A percentile compares a stretch with the other conserved stretches of the same genome.
Conservation (phyloP, 495 filamentous ascomycete genomes). For the Trichoderma reesei region DNA sequence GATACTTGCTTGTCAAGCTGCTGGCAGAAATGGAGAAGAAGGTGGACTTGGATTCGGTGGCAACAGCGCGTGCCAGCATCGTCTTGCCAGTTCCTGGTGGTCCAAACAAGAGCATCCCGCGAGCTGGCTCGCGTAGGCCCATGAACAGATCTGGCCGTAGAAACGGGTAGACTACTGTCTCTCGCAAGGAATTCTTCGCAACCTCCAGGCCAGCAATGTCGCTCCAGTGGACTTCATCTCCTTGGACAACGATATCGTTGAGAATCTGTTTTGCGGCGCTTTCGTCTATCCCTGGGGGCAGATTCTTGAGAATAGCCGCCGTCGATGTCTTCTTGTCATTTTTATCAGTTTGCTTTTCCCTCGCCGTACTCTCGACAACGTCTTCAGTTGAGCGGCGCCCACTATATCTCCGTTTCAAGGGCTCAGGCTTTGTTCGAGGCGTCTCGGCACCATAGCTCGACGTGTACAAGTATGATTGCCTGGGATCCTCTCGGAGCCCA, state of each 20-base stretch:
- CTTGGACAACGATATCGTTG: slow-evolving; percentile 91
- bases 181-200: slow-evolving; percentile 87
- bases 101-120: slow-evolving; percentile 94
- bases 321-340: slow-evolving; percentile 27
- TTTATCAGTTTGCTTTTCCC: not conserved
- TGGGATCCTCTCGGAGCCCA: not conserved
- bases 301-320: slow-evolving; percentile 53
- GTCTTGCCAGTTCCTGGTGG: slow-evolving; percentile 97
- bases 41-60: slow-evolving; percentile 87
- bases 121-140: slow-evolving; percentile 85
- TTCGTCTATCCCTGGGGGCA: slow-evolving; percentile 73
- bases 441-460: too few species aligned
- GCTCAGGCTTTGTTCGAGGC: too few species aligned
- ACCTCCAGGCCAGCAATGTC: slow-evolving; percentile 87
- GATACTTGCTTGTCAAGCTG: slow-evolving; percentile 89
- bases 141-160: slow-evolving; percentile 92
- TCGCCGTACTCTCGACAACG: not conserved
- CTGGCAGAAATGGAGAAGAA: slow-evolving; percentile 97
- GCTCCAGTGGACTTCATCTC: slow-evolving; percentile 91
- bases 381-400: too few species aligned
- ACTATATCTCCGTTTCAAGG: too few species aligned
- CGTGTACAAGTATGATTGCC: not conserved
- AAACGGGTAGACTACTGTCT: slow-evolving; percentile 96
- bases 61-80: slow-evolving; percentile 92
- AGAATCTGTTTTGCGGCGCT: slow-evolving; percentile 80